A percentile compares a stretch with the other conserved stretches of the same genome.
Evolutionary conservation across 345 rosid species (phyloP).

Genomic region (Alliaria petiolata): DNA sequence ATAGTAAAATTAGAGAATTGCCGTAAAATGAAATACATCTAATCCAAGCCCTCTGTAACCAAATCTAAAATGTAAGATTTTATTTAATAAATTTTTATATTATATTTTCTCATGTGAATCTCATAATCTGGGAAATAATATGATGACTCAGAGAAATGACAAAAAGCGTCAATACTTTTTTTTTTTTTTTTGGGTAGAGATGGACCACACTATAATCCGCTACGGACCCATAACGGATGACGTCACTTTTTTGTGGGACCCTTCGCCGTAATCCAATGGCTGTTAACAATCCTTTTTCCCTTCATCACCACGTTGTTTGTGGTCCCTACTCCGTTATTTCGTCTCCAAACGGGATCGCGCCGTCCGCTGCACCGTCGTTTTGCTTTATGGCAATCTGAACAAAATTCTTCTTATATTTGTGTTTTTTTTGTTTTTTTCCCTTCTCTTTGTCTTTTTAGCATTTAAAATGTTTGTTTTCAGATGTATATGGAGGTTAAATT

Average conservation of each 20-base stretch:
- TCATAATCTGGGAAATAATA: background rate
- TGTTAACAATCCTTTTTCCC: background rate
- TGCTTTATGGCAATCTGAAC: background rate
- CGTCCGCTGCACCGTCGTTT: slow-evolving; percentile 33
- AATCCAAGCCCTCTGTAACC: background rate
- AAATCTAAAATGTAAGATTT: background rate
- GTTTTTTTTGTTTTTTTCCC: background rate
- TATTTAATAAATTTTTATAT: background rate
- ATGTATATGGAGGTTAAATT: background rate
- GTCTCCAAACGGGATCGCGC: slow-evolving; percentile 16
- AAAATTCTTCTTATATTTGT: background rate
- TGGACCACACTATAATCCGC: slow-evolving; percentile 20
- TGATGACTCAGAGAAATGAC: slow-evolving; percentile 25
- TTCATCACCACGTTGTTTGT: slow-evolving; percentile 13
- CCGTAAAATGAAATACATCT: no score
- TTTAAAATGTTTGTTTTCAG: background rate
- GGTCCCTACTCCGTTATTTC: slow-evolving; percentile 25
- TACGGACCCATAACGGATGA: slow-evolving; percentile 5
- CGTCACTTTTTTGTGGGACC: slow-evolving; percentile 5
- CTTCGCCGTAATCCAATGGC: slow-evolving; percentile 9
- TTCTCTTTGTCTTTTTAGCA: slow-evolving; percentile 6
- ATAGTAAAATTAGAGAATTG: no score
- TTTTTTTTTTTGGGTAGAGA: no score
- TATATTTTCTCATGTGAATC: slow-evolving; percentile 19
- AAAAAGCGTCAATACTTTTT: slow-evolving; percentile 33